phyloP scores from a whole-genome alignment of 116 monocot species.

The Trichopus zeylanicus region DNA sequence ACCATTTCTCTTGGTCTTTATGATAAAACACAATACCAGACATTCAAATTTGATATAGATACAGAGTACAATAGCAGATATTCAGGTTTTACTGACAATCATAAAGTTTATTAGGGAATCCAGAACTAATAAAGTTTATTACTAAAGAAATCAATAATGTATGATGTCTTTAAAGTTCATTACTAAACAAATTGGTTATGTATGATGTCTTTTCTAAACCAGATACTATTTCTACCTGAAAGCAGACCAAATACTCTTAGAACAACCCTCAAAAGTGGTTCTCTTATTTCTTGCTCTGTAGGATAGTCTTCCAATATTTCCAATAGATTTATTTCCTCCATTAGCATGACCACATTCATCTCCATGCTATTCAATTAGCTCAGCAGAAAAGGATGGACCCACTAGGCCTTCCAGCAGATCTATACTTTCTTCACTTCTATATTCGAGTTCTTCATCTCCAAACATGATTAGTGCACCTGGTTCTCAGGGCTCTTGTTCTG shows the following conservation, averaged over 20 bases:
- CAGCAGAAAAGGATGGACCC: conserved; percentile 18
- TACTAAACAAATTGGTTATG: too few relatives aligned
- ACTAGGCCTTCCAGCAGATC: conserved; percentile 21
- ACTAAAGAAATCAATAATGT: too few relatives aligned
- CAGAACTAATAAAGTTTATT: too few relatives aligned
- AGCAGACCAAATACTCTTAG: conserved; percentile 57
- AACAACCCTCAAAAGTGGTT: conserved; percentile 38
- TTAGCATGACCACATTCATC: background rate
- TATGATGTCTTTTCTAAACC: too few relatives aligned
- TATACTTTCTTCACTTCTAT: conserved; percentile 10
- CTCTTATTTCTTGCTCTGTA: conserved; percentile 7
- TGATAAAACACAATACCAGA: too few relatives aligned
- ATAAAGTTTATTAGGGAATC: too few relatives aligned
- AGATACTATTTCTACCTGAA: background rate
- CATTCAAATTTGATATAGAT: too few relatives aligned
- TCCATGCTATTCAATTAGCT: conserved; percentile 6
- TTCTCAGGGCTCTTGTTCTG: background rate
- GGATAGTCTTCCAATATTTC: conserved; percentile 3
- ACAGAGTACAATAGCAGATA: too few relatives aligned
- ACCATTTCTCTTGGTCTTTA: too few relatives aligned
- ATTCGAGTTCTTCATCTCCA: conserved; percentile 1
- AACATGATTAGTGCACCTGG: background rate
- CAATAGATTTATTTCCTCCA: conserved; percentile 1
- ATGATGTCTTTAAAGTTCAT: too few relatives aligned
- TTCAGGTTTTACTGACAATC: too few relatives aligned